phyloP scores from a whole-genome alignment of 352 stramenopile genomes.

The Pythium utonaiense region DNA sequence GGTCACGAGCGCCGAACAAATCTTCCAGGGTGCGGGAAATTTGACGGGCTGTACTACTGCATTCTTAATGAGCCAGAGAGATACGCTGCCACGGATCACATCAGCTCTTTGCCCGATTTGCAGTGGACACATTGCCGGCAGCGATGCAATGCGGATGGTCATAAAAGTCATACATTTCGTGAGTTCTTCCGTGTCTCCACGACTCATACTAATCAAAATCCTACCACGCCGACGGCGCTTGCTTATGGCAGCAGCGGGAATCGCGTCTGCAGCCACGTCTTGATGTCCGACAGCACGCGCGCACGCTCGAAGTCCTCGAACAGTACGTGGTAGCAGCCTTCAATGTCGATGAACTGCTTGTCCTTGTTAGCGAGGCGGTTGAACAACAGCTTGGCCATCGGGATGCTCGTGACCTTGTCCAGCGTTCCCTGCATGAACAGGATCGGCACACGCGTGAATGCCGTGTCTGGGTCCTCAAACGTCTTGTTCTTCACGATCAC shows the following conservation, averaged over 20 bases:
- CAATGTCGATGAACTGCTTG: constrained; percentile 62
- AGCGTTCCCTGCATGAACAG: constrained; percentile 20
- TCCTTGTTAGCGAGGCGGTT: constrained; percentile 37
- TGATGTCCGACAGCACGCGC: constrained; percentile 37
- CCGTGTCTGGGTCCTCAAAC: constrained; percentile 14
- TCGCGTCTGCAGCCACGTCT: constrained; percentile 40
- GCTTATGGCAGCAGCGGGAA: constrained; percentile 26
- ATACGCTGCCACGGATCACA: no score
- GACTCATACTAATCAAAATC: neutral
- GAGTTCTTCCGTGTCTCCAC: neutral
- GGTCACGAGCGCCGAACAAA: no score
- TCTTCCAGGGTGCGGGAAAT: no score
- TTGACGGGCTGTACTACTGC: no score
- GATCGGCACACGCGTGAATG: constrained; percentile 18
- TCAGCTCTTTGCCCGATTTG: no score
- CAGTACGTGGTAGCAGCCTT: constrained; percentile 50
- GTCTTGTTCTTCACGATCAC: constrained; percentile 13
- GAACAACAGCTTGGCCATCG: constrained; percentile 45
- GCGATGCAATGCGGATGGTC: no score
- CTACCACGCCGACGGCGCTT: neutral
- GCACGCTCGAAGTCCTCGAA: constrained; percentile 66
- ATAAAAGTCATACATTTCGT: neutral
- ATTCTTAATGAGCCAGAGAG: no score
- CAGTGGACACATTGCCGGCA: no score
- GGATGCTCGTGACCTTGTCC: constrained; percentile 25